Evolutionary conservation across 1,284 basidiomycete genomes (phyloP).

Genomic region (Tremellales sp.): DNA sequence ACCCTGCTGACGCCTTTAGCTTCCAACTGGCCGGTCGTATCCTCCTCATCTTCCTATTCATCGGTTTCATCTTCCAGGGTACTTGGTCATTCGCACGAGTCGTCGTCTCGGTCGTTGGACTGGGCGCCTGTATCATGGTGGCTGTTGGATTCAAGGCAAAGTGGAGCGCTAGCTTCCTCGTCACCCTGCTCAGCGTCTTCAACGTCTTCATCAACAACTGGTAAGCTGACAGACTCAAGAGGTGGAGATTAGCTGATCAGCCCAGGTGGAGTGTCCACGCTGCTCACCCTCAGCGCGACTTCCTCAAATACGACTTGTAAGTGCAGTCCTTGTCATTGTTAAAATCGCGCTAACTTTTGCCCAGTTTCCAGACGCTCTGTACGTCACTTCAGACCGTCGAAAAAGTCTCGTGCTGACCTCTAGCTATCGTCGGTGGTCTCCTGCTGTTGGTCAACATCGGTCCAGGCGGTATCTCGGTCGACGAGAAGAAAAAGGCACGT

Average conservation of each 20-base stretch:
- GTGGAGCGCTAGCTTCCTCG: constrained; percentile 96
- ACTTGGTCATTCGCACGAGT: constrained; percentile 81
- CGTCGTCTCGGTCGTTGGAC: constrained; percentile 78
- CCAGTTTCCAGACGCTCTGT: constrained; percentile 87
- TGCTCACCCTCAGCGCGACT: constrained; percentile 91
- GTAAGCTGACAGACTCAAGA: constrained; percentile 31
- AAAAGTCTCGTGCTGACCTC: constrained; percentile 39
- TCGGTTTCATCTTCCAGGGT: constrained; percentile 95
- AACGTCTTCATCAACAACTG: constrained; percentile 99
- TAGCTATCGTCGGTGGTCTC: constrained; percentile 91
- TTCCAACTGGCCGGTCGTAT: constrained; percentile 96
- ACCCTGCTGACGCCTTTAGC: no score
- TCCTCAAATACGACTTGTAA: constrained; percentile 70
- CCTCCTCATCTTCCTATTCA: constrained; percentile 97
- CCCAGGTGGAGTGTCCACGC: constrained; percentile 78
- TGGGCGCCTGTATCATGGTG: constrained; percentile 94
- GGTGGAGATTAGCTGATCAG: neutral
- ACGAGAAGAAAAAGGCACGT: constrained; percentile 95
- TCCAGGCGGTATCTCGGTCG: constrained; percentile 92
- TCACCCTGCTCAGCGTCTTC: constrained; percentile 85
- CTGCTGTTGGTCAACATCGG: constrained; percentile 98
- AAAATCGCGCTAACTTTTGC: constrained; percentile 53
- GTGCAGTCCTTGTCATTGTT: constrained; percentile 48
- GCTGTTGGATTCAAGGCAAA: constrained; percentile 99
- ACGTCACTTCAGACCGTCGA: constrained; percentile 44